A percentile compares a stretch with the other conserved stretches of the same genome.
Evolutionary conservation across 805 yeast species (phyloP).

Genomic region (Kregervanrija fluxuum): DNA sequence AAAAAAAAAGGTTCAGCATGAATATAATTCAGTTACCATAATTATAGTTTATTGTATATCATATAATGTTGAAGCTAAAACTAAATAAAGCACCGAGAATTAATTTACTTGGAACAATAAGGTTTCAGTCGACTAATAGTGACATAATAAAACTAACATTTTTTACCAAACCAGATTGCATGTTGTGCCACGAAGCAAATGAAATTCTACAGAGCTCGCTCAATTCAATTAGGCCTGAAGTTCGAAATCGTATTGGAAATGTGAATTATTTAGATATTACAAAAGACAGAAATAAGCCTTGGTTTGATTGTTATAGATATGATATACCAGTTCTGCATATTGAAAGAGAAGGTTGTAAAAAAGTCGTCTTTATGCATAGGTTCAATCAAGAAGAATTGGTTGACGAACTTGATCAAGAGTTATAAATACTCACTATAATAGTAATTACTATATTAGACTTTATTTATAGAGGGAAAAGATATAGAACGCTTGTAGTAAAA

Average conservation of each 20-base stretch:
- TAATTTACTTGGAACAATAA: too few relatives aligned
- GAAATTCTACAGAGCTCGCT: slow-evolving; percentile 39
- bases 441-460: too few relatives aligned
- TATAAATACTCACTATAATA: slow-evolving; percentile 9
- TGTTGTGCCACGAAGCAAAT: slow-evolving; percentile 61
- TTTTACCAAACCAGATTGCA: slow-evolving; percentile 65
- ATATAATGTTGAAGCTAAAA: too few relatives aligned
- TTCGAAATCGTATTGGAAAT: slow-evolving; percentile 23
- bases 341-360: slow-evolving; percentile 40
- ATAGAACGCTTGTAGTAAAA: too few relatives aligned
- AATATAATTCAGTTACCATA: too few relatives aligned
- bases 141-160: slow-evolving; percentile 36
- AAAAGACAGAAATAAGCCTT: slow-evolving; percentile 47
- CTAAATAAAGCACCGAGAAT: too few relatives aligned
- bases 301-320: slow-evolving; percentile 66
- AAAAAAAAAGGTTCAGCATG: too few relatives aligned
- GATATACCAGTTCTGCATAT: slow-evolving; percentile 77
- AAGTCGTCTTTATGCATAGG: slow-evolving; percentile 62
- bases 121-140: too few relatives aligned
- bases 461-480: too few relatives aligned
- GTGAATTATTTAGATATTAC: slow-evolving; percentile 50
- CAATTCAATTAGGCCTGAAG: slow-evolving; percentile 16
- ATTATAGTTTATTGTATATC: too few relatives aligned
- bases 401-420: slow-evolving; percentile 40
- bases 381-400: slow-evolving; percentile 47